Evolutionary conservation across 2,329 filamentous ascomycete species (phyloP).

Genomic region (Fusarium metavorans): DNA sequence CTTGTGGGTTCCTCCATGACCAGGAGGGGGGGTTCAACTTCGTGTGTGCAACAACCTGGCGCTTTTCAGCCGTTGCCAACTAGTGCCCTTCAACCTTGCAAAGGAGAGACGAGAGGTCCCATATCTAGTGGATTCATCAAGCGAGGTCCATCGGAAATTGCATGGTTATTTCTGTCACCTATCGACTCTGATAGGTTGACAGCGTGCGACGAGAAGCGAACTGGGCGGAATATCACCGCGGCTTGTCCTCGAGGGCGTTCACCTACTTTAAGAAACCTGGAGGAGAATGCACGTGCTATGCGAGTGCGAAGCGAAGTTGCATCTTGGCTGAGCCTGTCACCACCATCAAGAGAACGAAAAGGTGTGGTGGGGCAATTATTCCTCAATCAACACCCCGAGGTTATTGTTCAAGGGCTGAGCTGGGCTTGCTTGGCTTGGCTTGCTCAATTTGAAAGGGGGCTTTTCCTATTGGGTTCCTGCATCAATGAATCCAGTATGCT

Average conservation of each 20-base stretch:
- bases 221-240: constrained; percentile 32
- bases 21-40: background rate
- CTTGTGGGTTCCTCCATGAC: background rate
- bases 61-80: background rate
- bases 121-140: constrained; percentile 5
- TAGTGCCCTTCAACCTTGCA: background rate
- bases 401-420: background rate
- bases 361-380: background rate
- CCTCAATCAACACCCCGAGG: background rate
- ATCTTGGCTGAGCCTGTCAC: background rate
- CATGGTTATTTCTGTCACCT: constrained; percentile 12
- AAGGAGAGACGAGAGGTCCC: background rate
- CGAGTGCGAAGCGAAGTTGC: constrained; percentile 28
- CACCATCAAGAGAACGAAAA: background rate
- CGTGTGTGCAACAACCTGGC: background rate
- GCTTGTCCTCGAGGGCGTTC: background rate
- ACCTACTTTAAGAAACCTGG: background rate
- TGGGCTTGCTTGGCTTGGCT: background rate
- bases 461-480: background rate
- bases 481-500: background rate
- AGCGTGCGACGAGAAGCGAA: constrained; percentile 23
- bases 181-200: constrained; percentile 18
- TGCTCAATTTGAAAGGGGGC: background rate
- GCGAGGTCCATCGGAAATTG: constrained; percentile 4
- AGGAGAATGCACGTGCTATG: background rate